phyloP scores from a whole-genome alignment of 1,284 basidiomycete genomes.

The Gymnopus androsaceus region DNA sequence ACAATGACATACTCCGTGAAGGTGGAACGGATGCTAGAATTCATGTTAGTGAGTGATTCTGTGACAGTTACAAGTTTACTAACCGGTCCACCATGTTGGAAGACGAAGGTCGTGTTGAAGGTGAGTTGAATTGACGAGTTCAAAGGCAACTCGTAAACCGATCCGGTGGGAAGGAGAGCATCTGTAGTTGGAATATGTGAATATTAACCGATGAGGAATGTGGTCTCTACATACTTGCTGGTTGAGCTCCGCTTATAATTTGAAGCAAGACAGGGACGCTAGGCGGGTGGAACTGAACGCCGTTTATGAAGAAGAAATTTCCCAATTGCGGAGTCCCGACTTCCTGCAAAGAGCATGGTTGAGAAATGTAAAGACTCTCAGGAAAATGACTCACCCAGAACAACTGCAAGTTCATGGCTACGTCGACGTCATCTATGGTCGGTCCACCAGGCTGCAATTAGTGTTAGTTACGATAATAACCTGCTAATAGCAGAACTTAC shows the following conservation, averaged over 20 bases:
- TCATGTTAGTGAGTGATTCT: slow-evolving; percentile 20
- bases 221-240: slow-evolving; percentile 17
- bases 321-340: not conserved
- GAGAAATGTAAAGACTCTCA: slow-evolving; percentile 9
- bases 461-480: slow-evolving; percentile 19
- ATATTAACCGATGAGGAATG: too few species aligned
- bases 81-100: too few species aligned
- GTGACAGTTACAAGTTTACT: slow-evolving; percentile 29
- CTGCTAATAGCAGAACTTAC: too few species aligned
- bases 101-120: too few species aligned
- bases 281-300: not conserved
- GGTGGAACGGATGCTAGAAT: slow-evolving; percentile 30
- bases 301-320: slow-evolving; percentile 3
- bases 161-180: too few species aligned
- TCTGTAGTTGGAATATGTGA: too few species aligned
- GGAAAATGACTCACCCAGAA: slow-evolving; percentile 13
- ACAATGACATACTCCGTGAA: slow-evolving; percentile 28
- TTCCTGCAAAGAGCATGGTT: too few species aligned
- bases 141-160: too few species aligned
- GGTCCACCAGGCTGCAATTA: slow-evolving; percentile 28
- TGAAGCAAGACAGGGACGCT: slow-evolving; percentile 13
- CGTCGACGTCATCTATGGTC: slow-evolving; percentile 27
- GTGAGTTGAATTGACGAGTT: too few species aligned
- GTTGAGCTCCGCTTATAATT: slow-evolving; percentile 9
- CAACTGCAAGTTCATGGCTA: slow-evolving; percentile 25